Percentiles rank a stretch among this genome's conserved stretches.
Evolutionary conservation across 2,329 filamentous ascomycete genomes (phyloP).

Genomic region (Fusarium neocosmosporiellum): DNA sequence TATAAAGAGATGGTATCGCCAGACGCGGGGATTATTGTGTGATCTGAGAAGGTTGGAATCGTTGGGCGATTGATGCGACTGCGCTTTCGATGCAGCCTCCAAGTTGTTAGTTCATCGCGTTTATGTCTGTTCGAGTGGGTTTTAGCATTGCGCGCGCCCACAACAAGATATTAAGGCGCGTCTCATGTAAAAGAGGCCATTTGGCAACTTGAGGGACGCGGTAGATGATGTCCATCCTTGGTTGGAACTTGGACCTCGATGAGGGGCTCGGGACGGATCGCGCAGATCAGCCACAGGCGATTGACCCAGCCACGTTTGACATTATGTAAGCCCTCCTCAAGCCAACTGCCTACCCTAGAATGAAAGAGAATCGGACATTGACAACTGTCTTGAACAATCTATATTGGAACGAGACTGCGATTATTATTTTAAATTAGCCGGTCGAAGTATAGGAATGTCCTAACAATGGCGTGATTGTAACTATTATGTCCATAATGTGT

Average conservation of each 20-base stretch:
- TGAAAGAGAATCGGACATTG: neutral
- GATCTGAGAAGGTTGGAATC: neutral
- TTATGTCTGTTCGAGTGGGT: neutral
- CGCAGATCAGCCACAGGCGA: neutral
- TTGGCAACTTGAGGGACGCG: rapidly evolving
- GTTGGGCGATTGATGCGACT: neutral
- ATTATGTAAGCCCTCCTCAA: neutral
- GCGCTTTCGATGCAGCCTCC: neutral
- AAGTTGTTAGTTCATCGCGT: neutral
- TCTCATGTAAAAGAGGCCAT: neutral
- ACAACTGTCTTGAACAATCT: neutral
- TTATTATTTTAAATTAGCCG: neutral
- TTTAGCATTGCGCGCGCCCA: neutral
- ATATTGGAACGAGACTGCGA: neutral
- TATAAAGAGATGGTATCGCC: neutral
- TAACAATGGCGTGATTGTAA: too few relatives aligned
- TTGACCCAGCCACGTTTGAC: neutral
- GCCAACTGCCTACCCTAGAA: neutral
- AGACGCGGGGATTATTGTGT: neutral
- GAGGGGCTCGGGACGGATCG: neutral
- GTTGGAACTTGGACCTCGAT: neutral
- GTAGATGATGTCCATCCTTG: neutral
- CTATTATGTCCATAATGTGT: too few relatives aligned
- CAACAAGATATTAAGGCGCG: neutral
- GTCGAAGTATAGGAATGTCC: neutral